A percentile compares a stretch with the other conserved stretches of the same genome.
These are phyloP conservation scores for Solanum appendiculatum DNA, from an alignment of 257 asterid genomes.

Conservation along the genomic window DNA sequence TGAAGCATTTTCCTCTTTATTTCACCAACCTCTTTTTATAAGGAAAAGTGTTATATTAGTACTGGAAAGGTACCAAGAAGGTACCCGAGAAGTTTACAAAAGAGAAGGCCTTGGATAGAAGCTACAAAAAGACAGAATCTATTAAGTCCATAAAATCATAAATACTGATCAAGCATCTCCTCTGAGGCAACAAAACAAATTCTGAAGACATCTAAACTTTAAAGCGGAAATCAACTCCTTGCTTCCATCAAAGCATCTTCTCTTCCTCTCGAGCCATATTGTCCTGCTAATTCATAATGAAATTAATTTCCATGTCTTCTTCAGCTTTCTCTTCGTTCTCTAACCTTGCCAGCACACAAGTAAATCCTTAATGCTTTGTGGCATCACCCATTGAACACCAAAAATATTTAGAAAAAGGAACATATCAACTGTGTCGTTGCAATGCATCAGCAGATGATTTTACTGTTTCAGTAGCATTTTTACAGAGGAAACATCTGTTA, in stretches of 20 bases:
- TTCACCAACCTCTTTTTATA: neutral
- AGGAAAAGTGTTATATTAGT: neutral
- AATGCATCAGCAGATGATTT: neutral
- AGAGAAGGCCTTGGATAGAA: neutral
- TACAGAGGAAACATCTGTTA: neutral
- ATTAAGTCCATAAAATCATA: neutral
- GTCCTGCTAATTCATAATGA: neutral
- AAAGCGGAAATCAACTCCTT: neutral
- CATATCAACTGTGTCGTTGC: neutral
- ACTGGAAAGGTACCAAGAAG: neutral
- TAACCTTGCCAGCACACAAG: neutral
- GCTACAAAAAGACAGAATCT: neutral
- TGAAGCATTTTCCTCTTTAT: neutral
- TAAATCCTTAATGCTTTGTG: neutral
- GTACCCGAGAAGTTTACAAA: neutral
- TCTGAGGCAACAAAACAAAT: neutral
- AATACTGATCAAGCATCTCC: neutral
- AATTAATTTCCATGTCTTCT: neutral
- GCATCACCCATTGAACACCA: neutral
- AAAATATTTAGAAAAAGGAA: neutral
- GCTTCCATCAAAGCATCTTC: neutral
- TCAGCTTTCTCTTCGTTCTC: neutral
- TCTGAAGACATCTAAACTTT: neutral
- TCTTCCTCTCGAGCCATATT: neutral
- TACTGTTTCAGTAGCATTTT: neutral